Conservation (phyloP, 192 early-diverging fungal genomes). For the Helicostylum pulchrum region DNA sequence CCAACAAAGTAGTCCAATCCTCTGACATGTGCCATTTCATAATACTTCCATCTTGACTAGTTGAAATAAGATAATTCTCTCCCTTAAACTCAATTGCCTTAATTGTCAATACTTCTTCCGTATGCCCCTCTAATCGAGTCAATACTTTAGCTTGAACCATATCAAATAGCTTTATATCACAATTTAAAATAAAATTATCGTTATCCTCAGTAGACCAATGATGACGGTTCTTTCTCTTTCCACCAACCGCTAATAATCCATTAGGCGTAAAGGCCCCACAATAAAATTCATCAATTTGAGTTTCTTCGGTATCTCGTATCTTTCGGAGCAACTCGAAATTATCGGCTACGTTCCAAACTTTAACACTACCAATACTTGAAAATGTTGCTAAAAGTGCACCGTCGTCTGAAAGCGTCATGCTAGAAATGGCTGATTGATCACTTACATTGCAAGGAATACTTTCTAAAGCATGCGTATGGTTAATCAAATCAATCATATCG, state of each 20-base stretch:
- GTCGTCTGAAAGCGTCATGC: slow-evolving; percentile 82
- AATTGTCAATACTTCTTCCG: slow-evolving; percentile 84
- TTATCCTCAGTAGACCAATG: slow-evolving; percentile 87
- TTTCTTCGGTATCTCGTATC: slow-evolving; percentile 69
- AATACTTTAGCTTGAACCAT: slow-evolving; percentile 78
- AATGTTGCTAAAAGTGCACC: slow-evolving; percentile 85
- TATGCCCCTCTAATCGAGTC: slow-evolving; percentile 74
- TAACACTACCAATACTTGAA: slow-evolving; percentile 70
- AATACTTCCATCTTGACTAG: slow-evolving; percentile 95
- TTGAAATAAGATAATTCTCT: slow-evolving; percentile 80
- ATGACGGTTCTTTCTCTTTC: slow-evolving; percentile 88
- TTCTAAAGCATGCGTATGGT: slow-evolving; percentile 66
- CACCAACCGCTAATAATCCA: slow-evolving; percentile 66
- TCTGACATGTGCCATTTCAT: slow-evolving; percentile 82
- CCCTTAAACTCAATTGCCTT: slow-evolving; percentile 76
- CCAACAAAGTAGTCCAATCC: slow-evolving; percentile 70
- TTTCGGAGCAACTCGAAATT: slow-evolving; percentile 67
- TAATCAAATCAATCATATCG: slow-evolving; percentile 65
- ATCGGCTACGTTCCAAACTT: slow-evolving; percentile 75
- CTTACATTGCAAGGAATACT: slow-evolving; percentile 61
- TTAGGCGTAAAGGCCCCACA: slow-evolving; percentile 65
- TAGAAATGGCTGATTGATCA: slow-evolving; percentile 79
- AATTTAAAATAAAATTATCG: slow-evolving; percentile 92
- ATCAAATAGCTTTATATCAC: slow-evolving; percentile 91
- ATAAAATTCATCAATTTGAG: slow-evolving; percentile 90